Evolutionary conservation across 768 basidiomycete genomes (phyloP).

Genomic region (Suillus subluteus): DNA sequence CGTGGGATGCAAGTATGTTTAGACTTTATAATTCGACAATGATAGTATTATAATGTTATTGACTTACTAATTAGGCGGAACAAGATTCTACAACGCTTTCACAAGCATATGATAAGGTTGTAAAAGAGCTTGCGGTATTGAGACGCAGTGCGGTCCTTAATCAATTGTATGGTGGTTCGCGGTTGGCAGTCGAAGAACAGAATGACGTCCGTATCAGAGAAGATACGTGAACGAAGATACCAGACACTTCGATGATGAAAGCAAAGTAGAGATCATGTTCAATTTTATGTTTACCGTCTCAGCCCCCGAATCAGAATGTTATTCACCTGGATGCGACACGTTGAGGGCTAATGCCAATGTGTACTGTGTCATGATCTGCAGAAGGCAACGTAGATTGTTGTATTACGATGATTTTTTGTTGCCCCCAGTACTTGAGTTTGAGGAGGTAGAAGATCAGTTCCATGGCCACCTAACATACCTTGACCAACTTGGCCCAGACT

Average conservation of each 20-base stretch:
- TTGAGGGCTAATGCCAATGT: neutral
- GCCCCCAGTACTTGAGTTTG: neutral
- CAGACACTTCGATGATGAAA: constrained; percentile 5
- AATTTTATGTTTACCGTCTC: neutral
- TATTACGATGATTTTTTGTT: constrained; percentile 4
- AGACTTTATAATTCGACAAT: constrained; percentile 5
- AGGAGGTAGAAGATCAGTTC: constrained; percentile 3
- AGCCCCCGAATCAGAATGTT: neutral
- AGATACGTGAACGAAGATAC: constrained; percentile 18
- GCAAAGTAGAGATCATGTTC: neutral
- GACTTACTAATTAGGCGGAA: constrained; percentile 50
- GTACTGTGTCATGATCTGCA: neutral
- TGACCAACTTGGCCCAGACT: constrained; percentile 16
- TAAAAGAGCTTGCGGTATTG: constrained; percentile 74
- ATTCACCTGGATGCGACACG: neutral
- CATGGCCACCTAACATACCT: constrained; percentile 13
- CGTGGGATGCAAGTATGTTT: constrained; percentile 56
- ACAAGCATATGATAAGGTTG: constrained; percentile 68
- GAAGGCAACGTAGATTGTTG: no score
- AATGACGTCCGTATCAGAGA: constrained; percentile 26
- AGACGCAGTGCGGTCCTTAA: constrained; percentile 86
- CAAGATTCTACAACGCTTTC: constrained; percentile 57
- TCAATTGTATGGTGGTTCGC: constrained; percentile 86
- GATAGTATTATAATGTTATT: constrained; percentile 1
- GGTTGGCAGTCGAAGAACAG: constrained; percentile 80